These are phyloP conservation scores for Petrea volubilis DNA, from an alignment of 257 asterid genomes.

Conservation along the genomic window DNA sequence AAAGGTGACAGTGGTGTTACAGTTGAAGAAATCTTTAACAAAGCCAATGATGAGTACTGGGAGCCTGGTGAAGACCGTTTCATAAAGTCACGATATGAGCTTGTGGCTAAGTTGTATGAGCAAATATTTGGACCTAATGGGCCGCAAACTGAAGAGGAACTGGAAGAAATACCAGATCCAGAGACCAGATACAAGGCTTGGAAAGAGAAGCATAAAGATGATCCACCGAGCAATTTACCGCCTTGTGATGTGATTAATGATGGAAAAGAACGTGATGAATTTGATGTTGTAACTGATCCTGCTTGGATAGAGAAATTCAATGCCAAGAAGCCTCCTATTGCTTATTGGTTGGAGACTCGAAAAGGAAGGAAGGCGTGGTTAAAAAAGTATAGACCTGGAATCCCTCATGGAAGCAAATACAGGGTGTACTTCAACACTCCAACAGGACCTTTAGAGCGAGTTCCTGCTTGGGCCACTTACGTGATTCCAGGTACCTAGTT, in stretches of 20 bases:
- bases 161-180: constrained; percentile 87
- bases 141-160: constrained; percentile 92
- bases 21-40: constrained; percentile 68
- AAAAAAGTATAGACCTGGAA: constrained; percentile 77
- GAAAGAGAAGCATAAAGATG: constrained; percentile 93
- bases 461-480: constrained; percentile 99
- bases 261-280: constrained; percentile 57
- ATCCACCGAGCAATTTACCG: constrained; percentile 84
- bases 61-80: constrained; percentile 98
- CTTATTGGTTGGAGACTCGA: constrained; percentile 93
- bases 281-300: constrained; percentile 63
- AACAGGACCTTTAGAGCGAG: constrained; percentile 89
- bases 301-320: constrained; percentile 68
- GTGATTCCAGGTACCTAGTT: constrained; percentile 76
- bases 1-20: constrained; percentile 89
- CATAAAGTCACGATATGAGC: constrained; percentile 69
- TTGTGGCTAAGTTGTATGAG: constrained; percentile 81
- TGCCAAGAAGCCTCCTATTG: constrained; percentile 80
- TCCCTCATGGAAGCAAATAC: constrained; percentile 95
- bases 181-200: constrained; percentile 82
- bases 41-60: constrained; percentile 90
- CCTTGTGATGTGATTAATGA: constrained; percentile 83
- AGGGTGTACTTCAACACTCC: constrained; percentile 91
- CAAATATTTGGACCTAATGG: constrained; percentile 98
- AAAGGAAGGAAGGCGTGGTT: constrained; percentile 96